A percentile compares a stretch with the other conserved stretches of the same genome.
Evolutionary conservation across 179 eudicot species (phyloP).

Genomic region (Heliamphora pulchella): DNA sequence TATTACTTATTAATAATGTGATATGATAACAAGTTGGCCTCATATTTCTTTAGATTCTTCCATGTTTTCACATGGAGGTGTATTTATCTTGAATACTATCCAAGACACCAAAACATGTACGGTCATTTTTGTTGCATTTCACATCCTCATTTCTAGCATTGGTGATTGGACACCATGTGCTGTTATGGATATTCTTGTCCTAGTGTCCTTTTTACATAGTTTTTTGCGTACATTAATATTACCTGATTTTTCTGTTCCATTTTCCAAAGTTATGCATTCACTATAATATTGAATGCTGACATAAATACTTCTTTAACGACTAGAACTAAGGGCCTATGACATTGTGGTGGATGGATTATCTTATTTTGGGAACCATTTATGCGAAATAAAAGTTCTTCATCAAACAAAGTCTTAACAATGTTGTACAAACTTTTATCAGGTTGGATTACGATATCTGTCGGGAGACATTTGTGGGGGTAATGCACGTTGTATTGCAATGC

Average conservation of each 20-base stretch:
- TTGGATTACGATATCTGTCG: conserved; percentile 77
- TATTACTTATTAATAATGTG: not conserved
- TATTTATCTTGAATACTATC: conserved; percentile 2
- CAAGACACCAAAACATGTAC: not conserved
- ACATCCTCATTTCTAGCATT: not conserved
- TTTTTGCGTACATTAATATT: not conserved
- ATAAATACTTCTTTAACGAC: not conserved
- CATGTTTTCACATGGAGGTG: not conserved
- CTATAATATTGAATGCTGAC: not conserved
- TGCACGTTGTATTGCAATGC: conserved; percentile 95
- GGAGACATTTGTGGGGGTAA: conserved; percentile 82
- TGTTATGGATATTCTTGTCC: not conserved
- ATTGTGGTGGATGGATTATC: not conserved
- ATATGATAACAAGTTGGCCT: not conserved
- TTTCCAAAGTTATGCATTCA: not conserved
- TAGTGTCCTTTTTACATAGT: not conserved
- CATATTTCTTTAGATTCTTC: not conserved
- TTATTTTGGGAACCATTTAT: not conserved
- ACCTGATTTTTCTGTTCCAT: not conserved
- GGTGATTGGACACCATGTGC: no score
- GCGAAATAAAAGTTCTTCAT: not conserved
- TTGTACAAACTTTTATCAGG: conserved; percentile 36
- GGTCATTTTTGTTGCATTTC: not conserved
- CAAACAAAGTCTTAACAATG: not conserved
- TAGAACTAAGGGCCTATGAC: not conserved